phyloP scores from a whole-genome alignment of 352 stramenopile genomes.

The Peronospora destructor region DNA sequence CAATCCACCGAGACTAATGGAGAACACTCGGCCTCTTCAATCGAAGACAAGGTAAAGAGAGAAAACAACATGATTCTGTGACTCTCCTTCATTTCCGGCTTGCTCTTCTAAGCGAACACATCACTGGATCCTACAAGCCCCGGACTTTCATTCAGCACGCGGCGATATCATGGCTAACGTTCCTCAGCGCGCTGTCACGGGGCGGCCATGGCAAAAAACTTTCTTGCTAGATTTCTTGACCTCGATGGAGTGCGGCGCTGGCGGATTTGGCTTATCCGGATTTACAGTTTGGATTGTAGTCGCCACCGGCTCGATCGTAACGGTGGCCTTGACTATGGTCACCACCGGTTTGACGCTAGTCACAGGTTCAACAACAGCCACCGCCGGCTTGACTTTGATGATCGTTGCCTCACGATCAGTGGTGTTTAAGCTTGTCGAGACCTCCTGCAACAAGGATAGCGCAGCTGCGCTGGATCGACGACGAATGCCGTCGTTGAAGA shows the following conservation, averaged over 20 bases:
- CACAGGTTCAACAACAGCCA: constrained; percentile 1
- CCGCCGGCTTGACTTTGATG: not conserved
- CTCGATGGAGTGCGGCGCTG: constrained; percentile 18
- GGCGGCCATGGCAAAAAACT: constrained; percentile 32
- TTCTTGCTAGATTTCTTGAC: constrained; percentile 39
- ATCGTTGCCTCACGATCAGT: constrained; percentile 3
- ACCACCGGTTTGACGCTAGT: constrained; percentile 8
- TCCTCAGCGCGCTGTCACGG: constrained; percentile 19
- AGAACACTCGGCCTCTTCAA: constrained; percentile 25
- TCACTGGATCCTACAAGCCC: constrained; percentile 28
- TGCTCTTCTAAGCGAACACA: constrained; percentile 4
- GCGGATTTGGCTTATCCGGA: constrained; percentile 9
- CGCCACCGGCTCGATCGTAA: constrained; percentile 2
- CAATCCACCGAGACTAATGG: constrained; percentile 2
- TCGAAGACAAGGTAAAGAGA: constrained; percentile 19
- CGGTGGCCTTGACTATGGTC: constrained; percentile 1
- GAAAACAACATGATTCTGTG: constrained; percentile 6
- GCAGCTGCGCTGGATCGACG: constrained; percentile 26
- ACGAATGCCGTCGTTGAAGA: constrained; percentile 39
- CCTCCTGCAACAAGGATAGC: constrained; percentile 28
- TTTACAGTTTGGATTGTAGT: not conserved
- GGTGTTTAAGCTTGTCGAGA: constrained; percentile 22
- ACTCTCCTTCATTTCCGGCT: not conserved
- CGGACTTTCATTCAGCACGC: constrained; percentile 24
- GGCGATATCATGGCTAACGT: constrained; percentile 1